phyloP scores from a whole-genome alignment of 2,329 filamentous ascomycete genomes.

The Aspergillus tubingensis region DNA sequence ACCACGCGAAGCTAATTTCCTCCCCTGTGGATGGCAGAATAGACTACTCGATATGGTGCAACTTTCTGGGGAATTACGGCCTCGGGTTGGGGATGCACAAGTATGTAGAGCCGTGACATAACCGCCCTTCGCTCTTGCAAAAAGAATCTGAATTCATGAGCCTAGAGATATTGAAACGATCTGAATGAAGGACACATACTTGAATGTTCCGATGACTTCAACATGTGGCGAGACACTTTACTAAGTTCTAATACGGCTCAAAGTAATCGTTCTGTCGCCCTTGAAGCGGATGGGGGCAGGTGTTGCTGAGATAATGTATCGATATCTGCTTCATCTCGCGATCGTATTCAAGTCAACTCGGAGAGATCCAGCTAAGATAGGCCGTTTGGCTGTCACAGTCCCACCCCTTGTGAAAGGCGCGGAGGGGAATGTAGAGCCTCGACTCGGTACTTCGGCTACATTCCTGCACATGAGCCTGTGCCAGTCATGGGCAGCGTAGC shows the following conservation, averaged over 20 bases:
- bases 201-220: background rate
- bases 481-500: background rate
- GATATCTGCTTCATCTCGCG: background rate
- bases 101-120: background rate
- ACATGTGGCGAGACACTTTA: background rate
- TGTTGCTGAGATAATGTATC: background rate
- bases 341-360: background rate
- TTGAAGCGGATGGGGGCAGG: background rate
- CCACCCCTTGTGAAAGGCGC: background rate
- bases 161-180: background rate
- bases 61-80: background rate
- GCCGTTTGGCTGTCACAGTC: background rate
- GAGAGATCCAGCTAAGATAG: background rate
- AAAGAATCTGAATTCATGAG: background rate
- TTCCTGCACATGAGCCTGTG: background rate
- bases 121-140: background rate
- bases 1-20: conserved; percentile 3
- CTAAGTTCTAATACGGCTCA: background rate
- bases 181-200: background rate
- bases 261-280: background rate
- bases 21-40: conserved; percentile 1
- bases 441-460: background rate
- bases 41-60: background rate
- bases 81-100: background rate
- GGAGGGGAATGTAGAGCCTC: background rate